These are phyloP conservation scores for Fusarium concolor DNA, from an alignment of 2,329 filamentous ascomycete species.

Conservation along the genomic window DNA sequence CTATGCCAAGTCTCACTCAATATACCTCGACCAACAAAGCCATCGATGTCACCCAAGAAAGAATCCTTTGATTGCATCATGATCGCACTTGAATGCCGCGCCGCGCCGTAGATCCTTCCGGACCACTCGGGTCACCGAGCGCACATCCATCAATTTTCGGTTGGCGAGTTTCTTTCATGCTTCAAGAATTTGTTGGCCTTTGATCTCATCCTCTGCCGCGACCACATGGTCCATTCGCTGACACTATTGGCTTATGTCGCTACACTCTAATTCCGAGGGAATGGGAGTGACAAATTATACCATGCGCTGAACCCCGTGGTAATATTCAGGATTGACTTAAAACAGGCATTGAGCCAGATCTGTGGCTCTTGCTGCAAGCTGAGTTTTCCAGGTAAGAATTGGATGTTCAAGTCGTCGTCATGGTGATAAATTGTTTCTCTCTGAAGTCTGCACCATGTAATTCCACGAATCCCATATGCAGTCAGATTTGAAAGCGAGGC, in stretches of 20 bases:
- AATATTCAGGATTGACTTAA: neutral
- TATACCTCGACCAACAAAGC: neutral
- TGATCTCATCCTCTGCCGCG: conserved; percentile 38
- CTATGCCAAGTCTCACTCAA: neutral
- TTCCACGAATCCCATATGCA: neutral
- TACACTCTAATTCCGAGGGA: conserved; percentile 2
- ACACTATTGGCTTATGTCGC: conserved; percentile 36
- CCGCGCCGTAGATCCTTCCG: conserved; percentile 14
- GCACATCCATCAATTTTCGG: conserved; percentile 18
- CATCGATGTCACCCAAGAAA: neutral
- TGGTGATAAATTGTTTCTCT: neutral
- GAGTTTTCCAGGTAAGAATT: neutral
- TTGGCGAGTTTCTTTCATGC: neutral
- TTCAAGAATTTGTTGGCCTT: conserved; percentile 9
- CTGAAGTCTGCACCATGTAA: neutral
- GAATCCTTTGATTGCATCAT: conserved; percentile 14
- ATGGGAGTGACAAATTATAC: neutral
- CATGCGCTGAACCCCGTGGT: neutral
- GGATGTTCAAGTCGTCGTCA: neutral
- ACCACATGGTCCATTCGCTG: conserved; percentile 41
- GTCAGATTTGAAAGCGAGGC: neutral
- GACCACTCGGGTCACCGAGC: conserved; percentile 23
- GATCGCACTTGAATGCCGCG: conserved; percentile 3
- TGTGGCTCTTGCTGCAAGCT: neutral
- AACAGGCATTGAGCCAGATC: neutral